Evolutionary conservation across 495 filamentous ascomycete species (phyloP), one percentile per base, ranked within the genome.

Genomic region (Peziza echinospora): DNA sequence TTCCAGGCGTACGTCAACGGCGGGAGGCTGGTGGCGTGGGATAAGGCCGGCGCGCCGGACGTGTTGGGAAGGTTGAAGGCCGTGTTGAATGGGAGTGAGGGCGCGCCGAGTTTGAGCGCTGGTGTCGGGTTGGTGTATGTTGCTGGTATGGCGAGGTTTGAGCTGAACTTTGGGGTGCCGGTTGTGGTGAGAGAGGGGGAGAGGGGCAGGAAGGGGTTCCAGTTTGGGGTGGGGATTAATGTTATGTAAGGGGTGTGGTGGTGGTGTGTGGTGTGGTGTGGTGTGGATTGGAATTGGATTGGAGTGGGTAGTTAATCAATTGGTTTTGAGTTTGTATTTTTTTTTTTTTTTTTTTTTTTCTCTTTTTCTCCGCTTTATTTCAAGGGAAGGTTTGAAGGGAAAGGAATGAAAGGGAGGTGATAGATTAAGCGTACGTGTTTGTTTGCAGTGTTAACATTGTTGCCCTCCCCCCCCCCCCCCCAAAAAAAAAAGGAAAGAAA

Each of bases 101-200:
- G 41, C 2, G 16, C n/a, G 41, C 89, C 89, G 10, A 94, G 84
- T 57, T 64, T 84, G 21, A 78, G 89, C 2, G 89, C 82, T 2
- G 89, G 89, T 21, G 62, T 94, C 23, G 89, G 89, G 2, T 59
- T 97, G 11, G 84, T 97, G 13, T 97, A 97, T 61, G 91, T 84
- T 21, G 84, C 92, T 60, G 83, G 82, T 0, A 73, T 83, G 5
- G 89, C 87, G 28, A 69, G 89, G 48, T 93, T 97, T 54, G 89
- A 97, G 67, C 63, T 97, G 48, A 96, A 94, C 58, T 93, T 96
- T 60, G 82, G 80, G 49, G 59, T 97, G 41, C 89, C 89, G 5
- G 55, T 97, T 46, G 82, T 87, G 24, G 54, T 81, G 52, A 70
- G 89, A 44, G 73, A 67, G 53, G 82, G 80, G 9, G 89, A 97